phyloP scores from a whole-genome alignment of 495 filamentous ascomycete species.

The Neurospora terricola region DNA sequence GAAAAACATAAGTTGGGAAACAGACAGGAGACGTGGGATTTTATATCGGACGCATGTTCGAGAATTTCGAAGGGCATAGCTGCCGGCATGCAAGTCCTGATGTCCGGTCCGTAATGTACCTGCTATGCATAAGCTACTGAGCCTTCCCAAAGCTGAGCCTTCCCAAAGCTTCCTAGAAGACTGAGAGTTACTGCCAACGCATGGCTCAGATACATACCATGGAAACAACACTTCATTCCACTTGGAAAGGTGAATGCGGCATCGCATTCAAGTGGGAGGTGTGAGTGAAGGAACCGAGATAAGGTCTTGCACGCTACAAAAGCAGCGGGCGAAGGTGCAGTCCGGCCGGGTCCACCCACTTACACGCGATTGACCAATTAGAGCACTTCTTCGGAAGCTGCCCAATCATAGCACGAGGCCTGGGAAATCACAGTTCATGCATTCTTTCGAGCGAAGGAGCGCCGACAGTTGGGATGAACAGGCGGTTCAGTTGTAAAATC shows the following conservation, averaged over 20 bases:
- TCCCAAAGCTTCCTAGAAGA: background rate
- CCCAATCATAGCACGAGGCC: background rate
- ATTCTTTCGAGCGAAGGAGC: background rate
- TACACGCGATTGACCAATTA: background rate
- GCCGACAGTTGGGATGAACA: background rate
- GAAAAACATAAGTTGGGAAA: too few species aligned
- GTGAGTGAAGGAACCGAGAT: background rate
- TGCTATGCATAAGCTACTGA: background rate
- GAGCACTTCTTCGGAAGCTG: background rate
- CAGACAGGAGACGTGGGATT: background rate
- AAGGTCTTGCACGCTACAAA: background rate
- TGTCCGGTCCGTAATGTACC: background rate
- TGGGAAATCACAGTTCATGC: background rate
- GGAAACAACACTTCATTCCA: background rate
- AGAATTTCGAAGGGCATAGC: background rate
- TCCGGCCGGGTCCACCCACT: background rate
- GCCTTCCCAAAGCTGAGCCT: background rate
- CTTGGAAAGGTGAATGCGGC: background rate
- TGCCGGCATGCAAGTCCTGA: background rate
- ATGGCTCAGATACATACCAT: background rate
- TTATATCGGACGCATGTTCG: background rate
- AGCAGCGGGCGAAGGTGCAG: background rate
- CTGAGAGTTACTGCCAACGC: background rate
- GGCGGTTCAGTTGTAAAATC: background rate
- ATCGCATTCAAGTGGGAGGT: background rate